phyloP scores from a whole-genome alignment of 1,284 basidiomycete species.

The Melampsora americana region DNA sequence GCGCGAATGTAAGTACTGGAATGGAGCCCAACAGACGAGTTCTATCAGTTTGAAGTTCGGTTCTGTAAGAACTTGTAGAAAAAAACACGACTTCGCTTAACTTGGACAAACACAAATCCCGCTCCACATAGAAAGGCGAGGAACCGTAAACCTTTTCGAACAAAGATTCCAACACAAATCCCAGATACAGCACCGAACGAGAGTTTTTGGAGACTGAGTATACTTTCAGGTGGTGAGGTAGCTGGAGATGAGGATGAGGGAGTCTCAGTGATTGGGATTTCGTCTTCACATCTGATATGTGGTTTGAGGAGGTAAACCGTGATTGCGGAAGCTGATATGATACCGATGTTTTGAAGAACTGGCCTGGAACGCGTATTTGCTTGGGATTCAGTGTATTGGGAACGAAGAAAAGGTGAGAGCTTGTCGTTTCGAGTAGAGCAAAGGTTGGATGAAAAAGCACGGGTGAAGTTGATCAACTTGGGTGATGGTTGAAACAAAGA shows the following conservation, averaged over 20 bases:
- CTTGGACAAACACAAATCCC: constrained; percentile 39
- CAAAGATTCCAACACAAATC: constrained; percentile 35
- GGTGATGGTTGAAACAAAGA: no score
- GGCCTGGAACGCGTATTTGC: no score
- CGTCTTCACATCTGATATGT: neutral
- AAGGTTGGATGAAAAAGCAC: no score
- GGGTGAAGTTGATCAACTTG: no score
- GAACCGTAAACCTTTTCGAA: constrained; percentile 32
- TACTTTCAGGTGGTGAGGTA: neutral
- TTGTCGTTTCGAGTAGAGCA: no score
- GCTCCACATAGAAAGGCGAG: constrained; percentile 30
- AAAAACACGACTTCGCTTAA: neutral
- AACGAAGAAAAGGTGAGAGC: no score
- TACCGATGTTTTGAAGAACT: no score
- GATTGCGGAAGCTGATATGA: no score
- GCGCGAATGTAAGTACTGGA: constrained; percentile 30
- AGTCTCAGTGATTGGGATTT: neutral
- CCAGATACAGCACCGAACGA: constrained; percentile 36
- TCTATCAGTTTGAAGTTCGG: neutral
- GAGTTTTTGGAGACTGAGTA: constrained; percentile 34
- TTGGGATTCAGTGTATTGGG: no score
- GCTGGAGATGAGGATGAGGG: neutral
- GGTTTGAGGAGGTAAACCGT: no score
- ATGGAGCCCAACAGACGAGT: neutral
- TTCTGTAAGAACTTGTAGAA: neutral